Conservation (phyloP, 225 moss, liverwort and hornwort species). For the Polytrichum commune region DNA sequence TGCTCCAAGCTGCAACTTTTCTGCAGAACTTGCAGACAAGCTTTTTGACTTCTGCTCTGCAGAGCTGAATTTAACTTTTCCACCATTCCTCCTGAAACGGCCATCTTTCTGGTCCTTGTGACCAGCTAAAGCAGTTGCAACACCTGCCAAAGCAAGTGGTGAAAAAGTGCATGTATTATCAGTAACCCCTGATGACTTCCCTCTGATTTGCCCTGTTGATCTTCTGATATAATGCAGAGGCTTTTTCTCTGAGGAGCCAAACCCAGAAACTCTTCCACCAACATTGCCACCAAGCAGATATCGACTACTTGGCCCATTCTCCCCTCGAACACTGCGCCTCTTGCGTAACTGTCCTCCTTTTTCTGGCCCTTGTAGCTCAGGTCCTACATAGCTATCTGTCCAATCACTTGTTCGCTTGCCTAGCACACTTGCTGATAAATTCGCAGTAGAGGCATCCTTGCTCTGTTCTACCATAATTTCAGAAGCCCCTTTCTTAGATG, state of each 20-base stretch:
- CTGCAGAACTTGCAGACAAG: slow-evolving; percentile 3
- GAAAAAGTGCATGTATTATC: slow-evolving; percentile 10
- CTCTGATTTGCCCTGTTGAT: slow-evolving; percentile 42
- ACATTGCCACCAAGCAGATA: slow-evolving; percentile 36
- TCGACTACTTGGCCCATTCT: slow-evolving; percentile 43
- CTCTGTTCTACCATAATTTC: slow-evolving; percentile 30
- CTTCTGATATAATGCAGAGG: slow-evolving; percentile 56
- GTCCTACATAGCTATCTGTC: slow-evolving; percentile 49
- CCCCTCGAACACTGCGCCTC: slow-evolving; percentile 55
- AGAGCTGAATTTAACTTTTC: slow-evolving; percentile 35
- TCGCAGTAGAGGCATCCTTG: slow-evolving; percentile 30
- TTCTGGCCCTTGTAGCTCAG: slow-evolving; percentile 37
- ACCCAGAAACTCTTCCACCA: slow-evolving; percentile 30
- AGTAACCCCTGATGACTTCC: slow-evolving; percentile 21
- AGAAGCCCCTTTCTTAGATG: slow-evolving; percentile 37
- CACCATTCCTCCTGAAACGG: slow-evolving; percentile 42
- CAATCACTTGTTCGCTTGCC: slow-evolving; percentile 55
- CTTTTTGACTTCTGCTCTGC: slow-evolving; percentile 30
- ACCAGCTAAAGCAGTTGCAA: slow-evolving; percentile 25
- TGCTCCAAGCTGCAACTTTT: slow-evolving; percentile 7
- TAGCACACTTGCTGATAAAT: slow-evolving; percentile 28
- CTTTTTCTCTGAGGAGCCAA: slow-evolving; percentile 48
- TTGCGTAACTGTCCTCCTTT: slow-evolving; percentile 50
- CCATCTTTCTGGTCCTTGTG: slow-evolving; percentile 29
- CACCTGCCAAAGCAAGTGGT: slow-evolving; percentile 20